Percentiles rank a stretch among this genome's conserved stretches.
Evolutionary conservation across 2,329 filamentous ascomycete genomes (phyloP).

Genomic region (Ophiocordyceps sinensis): DNA sequence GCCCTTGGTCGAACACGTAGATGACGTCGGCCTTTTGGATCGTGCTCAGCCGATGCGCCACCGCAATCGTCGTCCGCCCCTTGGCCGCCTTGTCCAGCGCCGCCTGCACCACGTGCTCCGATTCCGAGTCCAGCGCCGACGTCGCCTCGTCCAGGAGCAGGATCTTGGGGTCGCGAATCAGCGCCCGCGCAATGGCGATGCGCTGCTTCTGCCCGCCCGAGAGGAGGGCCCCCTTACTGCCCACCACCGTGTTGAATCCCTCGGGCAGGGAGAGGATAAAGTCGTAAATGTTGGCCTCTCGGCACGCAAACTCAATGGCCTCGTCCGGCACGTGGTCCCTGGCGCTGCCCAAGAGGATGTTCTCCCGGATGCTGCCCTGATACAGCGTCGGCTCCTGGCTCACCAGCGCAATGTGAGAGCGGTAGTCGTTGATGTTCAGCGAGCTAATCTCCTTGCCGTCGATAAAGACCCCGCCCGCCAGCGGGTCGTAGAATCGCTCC

Average conservation of each 20-base stretch:
- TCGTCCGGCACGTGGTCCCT: conserved; percentile 55
- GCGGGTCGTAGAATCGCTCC: conserved; percentile 88
- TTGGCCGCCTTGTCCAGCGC: conserved; percentile 71
- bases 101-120: conserved; percentile 66
- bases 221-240: conserved; percentile 71
- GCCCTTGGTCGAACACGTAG: conserved; percentile 88
- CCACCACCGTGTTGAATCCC: conserved; percentile 73
- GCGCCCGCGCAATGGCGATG: conserved; percentile 79
- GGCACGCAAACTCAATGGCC: conserved; percentile 63
- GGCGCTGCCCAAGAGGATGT: conserved; percentile 67
- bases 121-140: conserved; percentile 60
- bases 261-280: conserved; percentile 79
- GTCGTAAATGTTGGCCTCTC: conserved; percentile 84
- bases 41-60: conserved; percentile 81
- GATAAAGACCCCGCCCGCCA: conserved; percentile 64
- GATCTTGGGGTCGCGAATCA: conserved; percentile 83
- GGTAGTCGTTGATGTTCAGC: conserved; percentile 77
- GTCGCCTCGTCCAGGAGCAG: conserved; percentile 75
- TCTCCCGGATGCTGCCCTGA: conserved; percentile 81
- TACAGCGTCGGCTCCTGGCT: conserved; percentile 92
- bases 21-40: conserved; percentile 93
- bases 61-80: conserved; percentile 81
- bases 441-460: conserved; percentile 71
- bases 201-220: conserved; percentile 92
- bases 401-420: conserved; percentile 71